Evolutionary conservation across 164 flowering plant genomes (phyloP), one percentile per base, ranked within the genome.

Genomic region (Berberis vulgaris): DNA sequence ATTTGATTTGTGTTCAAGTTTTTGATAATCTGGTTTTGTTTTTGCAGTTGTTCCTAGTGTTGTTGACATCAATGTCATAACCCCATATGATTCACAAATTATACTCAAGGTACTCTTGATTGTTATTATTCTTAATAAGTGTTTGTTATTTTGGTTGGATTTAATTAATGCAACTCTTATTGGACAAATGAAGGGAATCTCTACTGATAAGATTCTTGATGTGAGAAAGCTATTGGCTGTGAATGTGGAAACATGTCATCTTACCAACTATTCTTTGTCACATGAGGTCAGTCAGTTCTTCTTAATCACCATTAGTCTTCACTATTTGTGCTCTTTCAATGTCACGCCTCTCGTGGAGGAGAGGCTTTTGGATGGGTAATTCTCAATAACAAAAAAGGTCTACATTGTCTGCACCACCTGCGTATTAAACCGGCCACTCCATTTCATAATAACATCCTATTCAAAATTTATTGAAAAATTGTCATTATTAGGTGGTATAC

Each of bases 151-250:
- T 8, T 9, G 45, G 13, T 12, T 59, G 5, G 5, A 6, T 66
- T 41, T 56, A 13, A 39, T 50, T n/a, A 7, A 43, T 60, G 42
- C 1, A 45, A 13, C 49, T 58, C 49, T 57, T 2, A 45, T 53
- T 67, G 8, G 2, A 5, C 7, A 1, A 45, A 65, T 61, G 5
- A 64, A 94, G 98, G 98, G 98, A 26, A 94, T 94, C 65, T 90
- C 98, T 42, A 94, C 97, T 60, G 98, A 94, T 65, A 90, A 79
- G 83, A 86, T 94, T 64, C 75, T 94, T 7, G 98, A 91, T 81
- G 88, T 87, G 45, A 84, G 77, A 68, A 86, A 72, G 67, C 76
- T 88, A 41, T 58, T 94, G 74, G 96, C 86, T 39, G 76, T 69
- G 7, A 79, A 94, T 75, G 87, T 84, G 44, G 89, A 90, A 58